Evolutionary conservation across 2,329 filamentous ascomycete genomes (phyloP).

Genomic region (Fusarium ramigenum): DNA sequence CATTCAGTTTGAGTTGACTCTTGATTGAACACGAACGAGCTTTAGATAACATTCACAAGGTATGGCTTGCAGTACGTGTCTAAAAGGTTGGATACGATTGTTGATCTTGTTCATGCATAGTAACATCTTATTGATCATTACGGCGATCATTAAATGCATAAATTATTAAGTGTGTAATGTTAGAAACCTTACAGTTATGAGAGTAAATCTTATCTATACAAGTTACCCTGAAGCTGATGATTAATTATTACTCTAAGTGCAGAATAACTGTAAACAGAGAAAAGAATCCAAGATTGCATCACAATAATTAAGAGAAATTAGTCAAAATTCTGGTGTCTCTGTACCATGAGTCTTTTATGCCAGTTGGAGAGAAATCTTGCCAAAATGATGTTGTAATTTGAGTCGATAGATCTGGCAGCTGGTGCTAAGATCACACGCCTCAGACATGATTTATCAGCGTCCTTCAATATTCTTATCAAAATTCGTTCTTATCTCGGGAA

Average conservation of each 20-base stretch:
- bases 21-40: too few relatives aligned
- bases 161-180: not conserved
- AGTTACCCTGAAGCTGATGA: not conserved
- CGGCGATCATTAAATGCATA: not conserved
- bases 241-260: too few relatives aligned
- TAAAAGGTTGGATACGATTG: rapidly evolving
- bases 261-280: too few relatives aligned
- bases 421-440: too few relatives aligned
- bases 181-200: rapidly evolving
- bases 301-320: too few relatives aligned
- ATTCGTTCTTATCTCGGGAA: not conserved
- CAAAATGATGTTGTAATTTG: rapidly evolving
- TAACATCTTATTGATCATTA: rapidly evolving
- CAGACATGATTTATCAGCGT: too few relatives aligned
- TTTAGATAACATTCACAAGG: rapidly evolving
- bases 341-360: too few relatives aligned
- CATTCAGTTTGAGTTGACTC: not conserved
- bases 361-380: too few relatives aligned
- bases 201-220: not conserved
- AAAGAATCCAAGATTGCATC: too few relatives aligned
- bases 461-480: rapidly evolving
- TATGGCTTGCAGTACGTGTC: rapidly evolving
- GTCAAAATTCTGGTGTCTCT: too few relatives aligned
- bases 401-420: too few relatives aligned
- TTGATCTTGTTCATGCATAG: not conserved